A percentile compares a stretch with the other conserved stretches of the same genome.
Conservation (phyloP, 2,329 filamentous ascomycete genomes). For the Chaetothyriales sp. region DNA sequence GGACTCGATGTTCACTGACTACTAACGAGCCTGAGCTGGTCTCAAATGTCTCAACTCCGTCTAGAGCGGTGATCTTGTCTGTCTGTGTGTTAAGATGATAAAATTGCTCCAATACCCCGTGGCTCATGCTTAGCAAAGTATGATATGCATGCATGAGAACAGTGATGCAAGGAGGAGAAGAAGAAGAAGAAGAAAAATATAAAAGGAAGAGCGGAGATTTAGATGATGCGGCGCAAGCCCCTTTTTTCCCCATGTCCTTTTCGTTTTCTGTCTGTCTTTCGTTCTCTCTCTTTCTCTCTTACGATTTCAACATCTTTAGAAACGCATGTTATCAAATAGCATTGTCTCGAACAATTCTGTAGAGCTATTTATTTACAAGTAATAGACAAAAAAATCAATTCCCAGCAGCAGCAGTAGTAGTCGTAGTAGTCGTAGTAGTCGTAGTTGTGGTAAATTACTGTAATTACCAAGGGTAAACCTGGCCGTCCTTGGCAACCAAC, state of each 20-base stretch:
- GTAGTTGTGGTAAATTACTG: no score
- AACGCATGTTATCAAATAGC: no score
- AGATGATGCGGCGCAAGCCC: neutral
- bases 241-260: neutral
- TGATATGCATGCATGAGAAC: neutral
- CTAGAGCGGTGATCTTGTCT: neutral
- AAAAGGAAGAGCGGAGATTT: neutral
- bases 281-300: no score
- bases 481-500: conserved; percentile 7
- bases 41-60: neutral
- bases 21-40: conserved; percentile 28
- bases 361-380: no score
- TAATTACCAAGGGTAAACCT: conserved; percentile 8
- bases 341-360: no score
- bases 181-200: no score
- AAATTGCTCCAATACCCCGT: neutral
- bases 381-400: no score
- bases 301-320: no score
- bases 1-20: conserved; percentile 69
- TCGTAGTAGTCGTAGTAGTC: no score
- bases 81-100: neutral
- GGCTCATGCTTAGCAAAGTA: neutral
- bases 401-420: no score
- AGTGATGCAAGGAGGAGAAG: neutral
- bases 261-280: neutral